Evolutionary conservation across 768 basidiomycete genomes (phyloP), one percentile per base, ranked within the genome.

Genomic region (Boletus huronensis): DNA sequence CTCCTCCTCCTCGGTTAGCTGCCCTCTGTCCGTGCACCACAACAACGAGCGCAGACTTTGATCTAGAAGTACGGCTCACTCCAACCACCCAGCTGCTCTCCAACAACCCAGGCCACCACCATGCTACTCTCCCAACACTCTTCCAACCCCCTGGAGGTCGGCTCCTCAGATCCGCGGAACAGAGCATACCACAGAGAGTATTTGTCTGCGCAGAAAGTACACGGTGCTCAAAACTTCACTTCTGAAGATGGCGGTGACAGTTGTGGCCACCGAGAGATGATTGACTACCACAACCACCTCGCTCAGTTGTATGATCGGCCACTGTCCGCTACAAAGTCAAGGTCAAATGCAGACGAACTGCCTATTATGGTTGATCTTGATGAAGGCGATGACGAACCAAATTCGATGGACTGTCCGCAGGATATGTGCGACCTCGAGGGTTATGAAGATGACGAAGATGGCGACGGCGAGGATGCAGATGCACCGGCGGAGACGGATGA

Each of bases 101-200:
- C n/a, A 11, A 25, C 28, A n/a, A 28, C 25, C 5, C 11, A 17
- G 35, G 19, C 26, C 16, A 32, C 42, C 11, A 67, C 70, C 26
- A 64, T 72, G 53, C 51, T 78, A 17, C 73, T 88, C 55, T 87
- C 87, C 9, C 82, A 82, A 54, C 87, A 88, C 64, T 85, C 87
- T 13, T 88, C 87, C 42, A 88, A 88, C 61, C 87, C 87, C 3
- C 78, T 88, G 29, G 85, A 89, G 61, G 79, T 81, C 21, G 75
- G 81, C 36, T 84, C 86, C 11, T 84, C 82, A 32, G 84, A 88
- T 61, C 59, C 70, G 7, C 77, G 75, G 50, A 82, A 83, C 63
- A 75, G 68, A 41, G 64, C 73, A 23, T 82, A 80, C 61, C 72
- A 72, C 57, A 71, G 68, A 29, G 66, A 70, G 52, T 77, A 74